Evolutionary conservation across 805 yeast species (phyloP), one percentile per base, ranked within the genome.

Genomic region (Naumovozyma baii): DNA sequence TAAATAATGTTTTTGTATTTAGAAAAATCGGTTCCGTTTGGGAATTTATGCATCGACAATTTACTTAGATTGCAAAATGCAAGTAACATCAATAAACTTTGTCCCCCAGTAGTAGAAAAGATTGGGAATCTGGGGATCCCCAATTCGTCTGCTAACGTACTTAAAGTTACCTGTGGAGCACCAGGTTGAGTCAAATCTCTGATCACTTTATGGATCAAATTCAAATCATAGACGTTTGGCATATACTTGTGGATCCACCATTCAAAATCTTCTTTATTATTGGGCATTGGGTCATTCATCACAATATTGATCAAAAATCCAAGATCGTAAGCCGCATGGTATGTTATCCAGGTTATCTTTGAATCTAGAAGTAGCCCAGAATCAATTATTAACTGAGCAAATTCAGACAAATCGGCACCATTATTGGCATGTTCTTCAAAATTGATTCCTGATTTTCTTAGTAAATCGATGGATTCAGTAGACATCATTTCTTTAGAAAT

Each of bases 261-360:
- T 44, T 78, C 70, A 53, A 86, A 90, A 29, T 81, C 95, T 31
- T 75, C 74, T 57, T 83, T 88, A 48, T 80, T 83, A 20, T 73
- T 73, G 1, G 97, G 97, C 70, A 90, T 81, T 36, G 70, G 64
- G 37, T 76, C 73, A 61, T 85, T 84, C 50, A 80, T 76, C 55
- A 90, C 68, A 47, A 86, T 68, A 36, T 94, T 77, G 13, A 87
- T 65, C 43, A 92, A 67, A 59, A 88, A 88, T 1, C 97, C 98
- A 57, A 88, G 74, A 60, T 92, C 98, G 62, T 92, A 92, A 10
- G 97, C 98, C 1, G 79, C 80, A 59, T 92, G 96, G 64, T 82
- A 92, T 44, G 95, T 81, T 38, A 86, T 70, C 98, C 98, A 92
- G 38, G 80, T 77, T 34, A 85, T 74, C 31, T 62, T 54, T 15